Conservation (phyloP, 805 yeast genomes). For the Scheffersomyces coipomensis region DNA sequence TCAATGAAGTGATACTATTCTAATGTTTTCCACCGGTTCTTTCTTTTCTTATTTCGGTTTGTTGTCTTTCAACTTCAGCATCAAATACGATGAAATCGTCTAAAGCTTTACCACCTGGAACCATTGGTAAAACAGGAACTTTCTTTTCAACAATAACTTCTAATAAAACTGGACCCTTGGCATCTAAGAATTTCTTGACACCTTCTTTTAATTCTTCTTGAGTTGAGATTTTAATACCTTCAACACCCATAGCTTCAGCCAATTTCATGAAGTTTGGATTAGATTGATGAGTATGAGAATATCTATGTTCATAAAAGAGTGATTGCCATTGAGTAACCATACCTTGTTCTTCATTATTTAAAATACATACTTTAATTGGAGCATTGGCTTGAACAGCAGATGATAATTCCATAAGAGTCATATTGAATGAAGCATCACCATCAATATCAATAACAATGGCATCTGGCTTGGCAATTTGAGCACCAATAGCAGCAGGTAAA, state of each 20-base stretch:
- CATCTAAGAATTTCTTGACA: conserved; percentile 64
- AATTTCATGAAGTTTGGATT: conserved; percentile 93
- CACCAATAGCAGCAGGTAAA: conserved; percentile 97
- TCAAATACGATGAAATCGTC: conserved; percentile 91
- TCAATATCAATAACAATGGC: conserved; percentile 94
- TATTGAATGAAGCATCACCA: conserved; percentile 98
- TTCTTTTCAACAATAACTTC: conserved; percentile 90
- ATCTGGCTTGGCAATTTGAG: conserved; percentile 94
- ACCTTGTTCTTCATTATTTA: conserved; percentile 98
- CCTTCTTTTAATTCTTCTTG: conserved; percentile 58
- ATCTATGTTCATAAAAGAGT: conserved; percentile 92
- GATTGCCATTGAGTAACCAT: conserved; percentile 99
- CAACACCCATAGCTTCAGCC: conserved; percentile 91
- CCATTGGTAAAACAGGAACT: conserved; percentile 98
- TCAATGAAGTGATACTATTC: no score
- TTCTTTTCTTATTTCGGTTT: conserved; percentile 61
- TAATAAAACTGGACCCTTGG: conserved; percentile 80
- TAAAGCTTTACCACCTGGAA: conserved; percentile 91
- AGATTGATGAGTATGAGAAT: conserved; percentile 94
- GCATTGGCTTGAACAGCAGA: conserved; percentile 93
- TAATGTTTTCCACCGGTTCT: conserved; percentile 75
- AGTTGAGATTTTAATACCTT: conserved; percentile 70
- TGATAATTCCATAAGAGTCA: conserved; percentile 91
- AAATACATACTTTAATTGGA: conserved; percentile 83
- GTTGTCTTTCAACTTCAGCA: conserved; percentile 73